These are phyloP conservation scores for Globisporangium echinulatum DNA, from an alignment of 352 stramenopile species.

Conservation along the genomic window DNA sequence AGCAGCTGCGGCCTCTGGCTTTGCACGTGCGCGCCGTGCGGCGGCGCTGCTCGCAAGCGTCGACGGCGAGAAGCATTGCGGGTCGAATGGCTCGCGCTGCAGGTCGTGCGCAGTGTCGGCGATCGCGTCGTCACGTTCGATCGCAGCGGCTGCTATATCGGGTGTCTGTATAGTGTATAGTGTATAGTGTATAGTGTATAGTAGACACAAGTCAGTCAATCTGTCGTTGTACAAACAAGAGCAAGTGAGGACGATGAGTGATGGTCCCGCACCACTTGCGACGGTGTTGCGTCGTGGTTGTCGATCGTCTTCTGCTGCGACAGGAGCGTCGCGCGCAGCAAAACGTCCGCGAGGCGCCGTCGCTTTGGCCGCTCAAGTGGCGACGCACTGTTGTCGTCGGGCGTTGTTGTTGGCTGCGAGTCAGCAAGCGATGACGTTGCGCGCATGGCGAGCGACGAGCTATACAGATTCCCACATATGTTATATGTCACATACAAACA, in stretches of 20 bases:
- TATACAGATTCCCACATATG: not conserved
- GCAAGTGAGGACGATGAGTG: no score
- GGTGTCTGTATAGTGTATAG: no score
- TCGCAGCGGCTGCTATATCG: not conserved
- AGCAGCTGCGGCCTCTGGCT: constrained; percentile 12
- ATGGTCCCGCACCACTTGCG: not conserved
- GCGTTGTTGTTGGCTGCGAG: constrained; percentile 3
- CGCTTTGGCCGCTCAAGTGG: constrained; percentile 14
- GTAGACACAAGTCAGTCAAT: no score
- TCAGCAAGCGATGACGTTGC: constrained; percentile 4
- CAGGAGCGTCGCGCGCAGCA: constrained; percentile 51
- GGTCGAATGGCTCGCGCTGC: constrained; percentile 43
- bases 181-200: no score
- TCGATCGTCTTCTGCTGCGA: constrained; percentile 31
- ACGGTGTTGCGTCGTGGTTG: not conserved
- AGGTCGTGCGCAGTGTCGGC: constrained; percentile 55
- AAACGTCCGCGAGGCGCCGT: constrained; percentile 41
- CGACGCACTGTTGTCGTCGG: constrained; percentile 1
- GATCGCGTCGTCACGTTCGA: constrained; percentile 35
- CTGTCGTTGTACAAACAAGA: no score
- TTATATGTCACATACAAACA: no score
- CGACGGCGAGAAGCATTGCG: constrained; percentile 49
- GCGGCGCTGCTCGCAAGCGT: constrained; percentile 14
- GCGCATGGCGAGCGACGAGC: constrained; percentile 4
- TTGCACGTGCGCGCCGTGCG: constrained; percentile 14